phyloP scores from a whole-genome alignment of 1,139 yeast species.

The Ashbya aceris region DNA sequence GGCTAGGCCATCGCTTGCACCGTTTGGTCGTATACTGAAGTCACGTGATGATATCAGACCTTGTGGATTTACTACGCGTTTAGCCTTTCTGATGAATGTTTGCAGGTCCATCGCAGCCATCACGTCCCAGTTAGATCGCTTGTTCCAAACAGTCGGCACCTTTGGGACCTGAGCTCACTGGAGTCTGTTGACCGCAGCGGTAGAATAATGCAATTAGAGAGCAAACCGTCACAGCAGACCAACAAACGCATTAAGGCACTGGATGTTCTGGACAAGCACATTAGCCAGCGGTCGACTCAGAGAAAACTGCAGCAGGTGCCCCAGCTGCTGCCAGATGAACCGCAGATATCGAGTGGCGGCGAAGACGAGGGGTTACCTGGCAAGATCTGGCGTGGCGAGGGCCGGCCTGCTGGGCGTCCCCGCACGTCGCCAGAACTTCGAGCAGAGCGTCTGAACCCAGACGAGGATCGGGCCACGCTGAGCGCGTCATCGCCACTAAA shows the following conservation, averaged over 20 bases:
- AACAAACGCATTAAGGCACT: slow-evolving; percentile 16
- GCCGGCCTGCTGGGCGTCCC: neutral
- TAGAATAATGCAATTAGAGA: neutral
- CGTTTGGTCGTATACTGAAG: too few species aligned
- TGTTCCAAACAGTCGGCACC: too few species aligned
- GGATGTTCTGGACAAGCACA: slow-evolving; percentile 20
- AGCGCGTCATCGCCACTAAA: slow-evolving; percentile 16
- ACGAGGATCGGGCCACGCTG: slow-evolving; percentile 1
- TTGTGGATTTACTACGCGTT: too few species aligned
- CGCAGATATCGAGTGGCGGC: neutral
- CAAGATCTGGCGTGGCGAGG: neutral
- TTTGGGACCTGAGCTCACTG: too few species aligned
- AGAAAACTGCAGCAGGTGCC: slow-evolving; percentile 5
- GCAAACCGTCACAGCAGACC: neutral
- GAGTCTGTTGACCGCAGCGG: too few species aligned
- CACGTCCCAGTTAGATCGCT: too few species aligned
- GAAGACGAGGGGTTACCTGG: neutral
- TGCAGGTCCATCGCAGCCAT: too few species aligned
- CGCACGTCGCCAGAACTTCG: slow-evolving; percentile 3
- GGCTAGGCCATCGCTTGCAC: too few species aligned
- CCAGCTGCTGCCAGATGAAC: slow-evolving; percentile 5
- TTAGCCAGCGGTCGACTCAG: slow-evolving; percentile 10
- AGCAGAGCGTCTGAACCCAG: neutral
- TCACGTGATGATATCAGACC: too few species aligned
- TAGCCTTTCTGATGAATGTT: too few species aligned